Percentiles rank a stretch among this genome's conserved stretches.
These are phyloP conservation scores for Fagus sylvatica DNA, from an alignment of 306 rosid species.

Conservation along the genomic window DNA sequence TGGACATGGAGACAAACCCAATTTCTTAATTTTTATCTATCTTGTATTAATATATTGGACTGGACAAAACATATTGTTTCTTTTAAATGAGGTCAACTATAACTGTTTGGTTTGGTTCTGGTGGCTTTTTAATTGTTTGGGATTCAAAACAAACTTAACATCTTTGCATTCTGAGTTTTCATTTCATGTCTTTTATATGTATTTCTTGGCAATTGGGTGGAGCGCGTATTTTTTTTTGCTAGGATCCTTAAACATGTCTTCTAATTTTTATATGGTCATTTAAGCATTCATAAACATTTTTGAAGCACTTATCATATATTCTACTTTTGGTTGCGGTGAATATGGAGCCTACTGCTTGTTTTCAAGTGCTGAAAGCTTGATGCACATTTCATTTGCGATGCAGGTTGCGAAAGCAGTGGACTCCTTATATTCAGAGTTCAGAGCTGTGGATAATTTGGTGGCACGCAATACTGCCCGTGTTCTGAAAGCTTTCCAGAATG, in stretches of 20 bases:
- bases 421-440: constrained; percentile 69
- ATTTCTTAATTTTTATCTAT: not conserved
- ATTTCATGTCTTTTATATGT: not conserved
- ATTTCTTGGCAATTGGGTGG: not conserved
- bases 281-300: not conserved
- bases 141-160: not conserved
- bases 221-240: not conserved
- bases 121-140: not conserved
- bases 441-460: constrained; percentile 82
- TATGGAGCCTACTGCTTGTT: not conserved
- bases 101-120: not conserved
- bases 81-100: not conserved
- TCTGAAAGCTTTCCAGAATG: constrained; percentile 79
- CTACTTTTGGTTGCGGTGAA: not conserved
- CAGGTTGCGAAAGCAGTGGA: constrained; percentile 85
- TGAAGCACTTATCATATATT: too few relatives aligned
- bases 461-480: constrained; percentile 74
- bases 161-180: not conserved
- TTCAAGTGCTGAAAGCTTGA: constrained; percentile 12
- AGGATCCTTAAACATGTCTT: not conserved
- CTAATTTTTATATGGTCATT: constrained; percentile 11
- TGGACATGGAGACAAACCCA: not conserved
- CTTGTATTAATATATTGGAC: not conserved
- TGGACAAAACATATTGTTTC: not conserved
- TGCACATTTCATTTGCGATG: constrained; percentile 25